These are phyloP conservation scores for Claviceps sorghi DNA, from an alignment of 2,329 filamentous ascomycete species.

Conservation along the genomic window DNA sequence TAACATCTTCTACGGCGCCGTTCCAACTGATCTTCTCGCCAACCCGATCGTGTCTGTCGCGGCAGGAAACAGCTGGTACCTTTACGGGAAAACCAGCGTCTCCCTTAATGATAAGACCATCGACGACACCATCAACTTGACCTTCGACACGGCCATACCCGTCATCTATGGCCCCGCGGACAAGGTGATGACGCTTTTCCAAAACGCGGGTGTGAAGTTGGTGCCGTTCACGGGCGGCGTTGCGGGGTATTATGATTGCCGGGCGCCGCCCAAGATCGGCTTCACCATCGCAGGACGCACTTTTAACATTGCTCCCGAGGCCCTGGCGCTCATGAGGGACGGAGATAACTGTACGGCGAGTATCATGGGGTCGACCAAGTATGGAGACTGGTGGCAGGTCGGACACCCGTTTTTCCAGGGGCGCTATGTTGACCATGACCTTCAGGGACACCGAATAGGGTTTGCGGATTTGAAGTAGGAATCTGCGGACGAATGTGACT, in stretches of 20 bases:
- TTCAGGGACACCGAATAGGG: conserved; percentile 7
- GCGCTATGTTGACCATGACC: conserved; percentile 11
- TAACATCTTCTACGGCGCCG: conserved; percentile 9
- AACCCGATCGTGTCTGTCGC: background rate
- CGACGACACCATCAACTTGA: background rate
- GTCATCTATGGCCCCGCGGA: conserved; percentile 9
- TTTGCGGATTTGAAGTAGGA: conserved; percentile 6
- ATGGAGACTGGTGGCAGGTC: conserved; percentile 8
- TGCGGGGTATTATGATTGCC: conserved; percentile 9
- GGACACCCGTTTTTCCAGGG: conserved; percentile 13
- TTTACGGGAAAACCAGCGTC: background rate
- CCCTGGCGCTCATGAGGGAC: conserved; percentile 1
- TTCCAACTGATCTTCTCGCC: conserved; percentile 3
- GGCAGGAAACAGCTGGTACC: background rate
- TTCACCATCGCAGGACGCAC: conserved; percentile 6
- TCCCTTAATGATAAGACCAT: background rate
- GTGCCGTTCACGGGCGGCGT: conserved; percentile 5
- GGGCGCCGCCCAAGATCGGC: conserved; percentile 7
- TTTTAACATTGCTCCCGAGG: conserved; percentile 8
- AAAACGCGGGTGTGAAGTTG: conserved; percentile 6
- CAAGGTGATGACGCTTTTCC: conserved; percentile 6
- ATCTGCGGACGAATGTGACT: too few species aligned
- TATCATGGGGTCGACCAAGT: conserved; percentile 6
- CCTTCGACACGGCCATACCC: conserved; percentile 9
- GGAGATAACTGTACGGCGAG: conserved; percentile 10